Evolutionary conservation across 495 filamentous ascomycete genomes (phyloP).

Genomic region (Astrocystis sublimbata): DNA sequence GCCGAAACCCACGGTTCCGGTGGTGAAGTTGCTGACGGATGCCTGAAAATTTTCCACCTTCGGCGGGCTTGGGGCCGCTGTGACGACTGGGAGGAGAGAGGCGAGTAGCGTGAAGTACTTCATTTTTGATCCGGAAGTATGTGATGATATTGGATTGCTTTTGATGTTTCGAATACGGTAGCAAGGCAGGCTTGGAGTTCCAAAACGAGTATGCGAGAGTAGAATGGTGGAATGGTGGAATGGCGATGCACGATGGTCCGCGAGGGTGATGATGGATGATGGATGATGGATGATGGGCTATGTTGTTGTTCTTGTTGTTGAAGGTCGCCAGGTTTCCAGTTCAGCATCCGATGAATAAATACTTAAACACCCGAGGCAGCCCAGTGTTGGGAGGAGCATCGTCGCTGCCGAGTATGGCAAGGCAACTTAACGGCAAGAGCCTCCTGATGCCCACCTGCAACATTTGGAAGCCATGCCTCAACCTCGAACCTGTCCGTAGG

Average conservation of each 20-base stretch:
- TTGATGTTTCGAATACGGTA: not conserved
- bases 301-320: not conserved
- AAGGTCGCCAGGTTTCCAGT: too few species aligned
- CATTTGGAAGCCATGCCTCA: not conserved
- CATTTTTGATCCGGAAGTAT: conserved; percentile 18
- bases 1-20: conserved; percentile 18
- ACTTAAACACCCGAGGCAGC: not conserved
- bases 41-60: conserved; percentile 19
- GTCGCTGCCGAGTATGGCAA: not conserved
- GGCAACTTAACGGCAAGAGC: not conserved
- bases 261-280: not conserved
- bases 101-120: conserved; percentile 27
- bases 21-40: conserved; percentile 25
- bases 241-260: too few species aligned
- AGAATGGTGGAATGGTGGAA: too few species aligned
- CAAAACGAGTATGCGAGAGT: too few species aligned
- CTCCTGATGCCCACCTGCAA: not conserved
- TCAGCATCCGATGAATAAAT: not conserved
- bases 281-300: too few species aligned
- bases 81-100: conserved; percentile 27
- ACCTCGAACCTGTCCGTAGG: not conserved
- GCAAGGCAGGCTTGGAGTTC: not conserved
- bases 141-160: not conserved
- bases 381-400: not conserved
- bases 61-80: conserved; percentile 23